A percentile compares a stretch with the other conserved stretches of the same genome.
phyloP scores from a whole-genome alignment of 352 stramenopile species.

The Ochromonadaceae sp. region DNA sequence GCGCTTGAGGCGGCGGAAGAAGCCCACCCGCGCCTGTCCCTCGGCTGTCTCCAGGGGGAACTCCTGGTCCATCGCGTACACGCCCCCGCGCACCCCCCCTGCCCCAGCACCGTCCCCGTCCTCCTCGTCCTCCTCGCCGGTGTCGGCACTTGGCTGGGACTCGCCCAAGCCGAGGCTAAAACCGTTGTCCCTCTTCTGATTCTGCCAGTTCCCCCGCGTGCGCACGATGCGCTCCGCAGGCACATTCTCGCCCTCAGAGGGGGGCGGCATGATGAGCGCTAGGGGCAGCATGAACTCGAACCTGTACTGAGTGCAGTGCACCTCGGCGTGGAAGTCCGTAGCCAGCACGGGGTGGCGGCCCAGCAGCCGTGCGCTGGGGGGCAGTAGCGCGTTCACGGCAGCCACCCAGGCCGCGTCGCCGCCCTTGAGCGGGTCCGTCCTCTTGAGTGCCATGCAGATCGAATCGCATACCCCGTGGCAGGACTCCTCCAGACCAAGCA shows the following conservation, averaged over 20 bases:
- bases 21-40: not conserved
- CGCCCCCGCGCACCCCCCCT: not conserved
- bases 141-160: not conserved
- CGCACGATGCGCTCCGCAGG: too few species aligned
- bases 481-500: not conserved
- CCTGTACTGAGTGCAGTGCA: constrained; percentile 2
- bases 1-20: constrained; percentile 7
- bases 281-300: constrained; percentile 14
- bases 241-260: too few species aligned
- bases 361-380: not conserved
- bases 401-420: not conserved
- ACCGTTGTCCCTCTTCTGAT: too few species aligned
- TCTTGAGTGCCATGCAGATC: not conserved
- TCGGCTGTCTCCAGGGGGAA: not conserved
- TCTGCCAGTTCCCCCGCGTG: too few species aligned
- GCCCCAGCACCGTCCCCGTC: not conserved
- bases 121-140: not conserved
- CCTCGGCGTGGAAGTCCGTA: constrained; percentile 5
- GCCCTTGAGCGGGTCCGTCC: not conserved
- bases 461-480: constrained; percentile 3
- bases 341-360: not conserved
- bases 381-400: not conserved
- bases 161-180: not conserved
- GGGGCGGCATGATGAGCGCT: not conserved
- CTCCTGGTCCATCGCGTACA: not conserved